Evolutionary conservation across 2,329 filamentous ascomycete genomes (phyloP).

Genomic region (Mycosphaerelloides madeirae): DNA sequence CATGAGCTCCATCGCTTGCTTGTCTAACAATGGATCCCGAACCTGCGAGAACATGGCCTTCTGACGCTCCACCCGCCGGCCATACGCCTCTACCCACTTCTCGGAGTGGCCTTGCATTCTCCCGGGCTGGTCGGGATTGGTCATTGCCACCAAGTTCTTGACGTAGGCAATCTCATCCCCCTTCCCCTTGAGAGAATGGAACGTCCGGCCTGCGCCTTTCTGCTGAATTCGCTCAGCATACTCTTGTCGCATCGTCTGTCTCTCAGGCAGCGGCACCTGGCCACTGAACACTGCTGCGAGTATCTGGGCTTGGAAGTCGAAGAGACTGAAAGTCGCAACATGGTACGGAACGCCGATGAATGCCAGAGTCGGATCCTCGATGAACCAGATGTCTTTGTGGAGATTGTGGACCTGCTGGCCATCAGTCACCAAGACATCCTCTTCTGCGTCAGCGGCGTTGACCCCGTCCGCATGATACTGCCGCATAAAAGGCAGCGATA

Average conservation of each 20-base stretch:
- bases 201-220: conserved; percentile 41
- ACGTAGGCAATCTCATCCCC: conserved; percentile 39
- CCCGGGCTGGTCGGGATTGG: conserved; percentile 32
- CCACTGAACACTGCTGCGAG: conserved; percentile 56
- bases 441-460: conserved; percentile 45
- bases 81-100: conserved; percentile 34
- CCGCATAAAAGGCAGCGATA: conserved; percentile 60
- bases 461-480: conserved; percentile 47
- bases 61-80: conserved; percentile 30
- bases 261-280: conserved; percentile 44
- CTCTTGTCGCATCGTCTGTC: conserved; percentile 40
- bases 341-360: conserved; percentile 59
- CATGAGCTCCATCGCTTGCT: conserved; percentile 6
- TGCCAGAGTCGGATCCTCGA: conserved; percentile 56
- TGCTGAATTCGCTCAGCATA: conserved; percentile 34
- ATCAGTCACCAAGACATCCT: conserved; percentile 57
- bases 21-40: conserved; percentile 9
- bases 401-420: conserved; percentile 60
- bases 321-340: conserved; percentile 63
- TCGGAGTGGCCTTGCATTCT: conserved; percentile 34
- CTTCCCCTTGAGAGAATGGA: conserved; percentile 40
- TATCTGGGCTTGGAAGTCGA: conserved; percentile 64
- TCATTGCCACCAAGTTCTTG: conserved; percentile 36
- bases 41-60: conserved; percentile 25
- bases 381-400: conserved; percentile 68